phyloP scores from a whole-genome alignment of 306 rosid genomes.

The Lotus japonicus region DNA sequence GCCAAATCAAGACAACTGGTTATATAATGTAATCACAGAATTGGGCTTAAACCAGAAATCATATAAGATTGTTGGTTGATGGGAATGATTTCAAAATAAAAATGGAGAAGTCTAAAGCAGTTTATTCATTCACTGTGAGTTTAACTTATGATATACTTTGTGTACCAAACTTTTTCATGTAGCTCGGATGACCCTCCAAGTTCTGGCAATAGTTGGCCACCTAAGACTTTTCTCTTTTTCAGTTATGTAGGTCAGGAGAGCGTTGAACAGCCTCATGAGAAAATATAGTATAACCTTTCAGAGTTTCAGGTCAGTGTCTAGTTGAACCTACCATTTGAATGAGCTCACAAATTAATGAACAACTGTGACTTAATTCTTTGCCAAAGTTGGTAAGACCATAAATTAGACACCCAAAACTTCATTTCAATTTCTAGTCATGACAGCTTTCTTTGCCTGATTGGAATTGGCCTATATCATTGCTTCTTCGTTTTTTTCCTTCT shows the following conservation, averaged over 20 bases:
- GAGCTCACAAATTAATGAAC: neutral
- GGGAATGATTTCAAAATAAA: neutral
- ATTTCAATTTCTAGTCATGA: neutral
- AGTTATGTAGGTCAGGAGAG: constrained; percentile 23
- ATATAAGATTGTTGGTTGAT: neutral
- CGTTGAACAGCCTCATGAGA: constrained; percentile 28
- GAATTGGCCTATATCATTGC: neutral
- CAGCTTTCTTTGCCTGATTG: neutral
- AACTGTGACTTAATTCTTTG: constrained; percentile 15
- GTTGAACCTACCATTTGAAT: constrained; percentile 16
- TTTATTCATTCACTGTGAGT: constrained; percentile 14
- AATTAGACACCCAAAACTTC: neutral
- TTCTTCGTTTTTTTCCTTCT: neutral
- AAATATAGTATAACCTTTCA: neutral
- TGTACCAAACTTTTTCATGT: constrained; percentile 8
- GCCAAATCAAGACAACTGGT: neutral
- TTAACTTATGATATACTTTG: constrained; percentile 7
- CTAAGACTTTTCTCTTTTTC: neutral
- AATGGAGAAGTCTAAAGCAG: neutral
- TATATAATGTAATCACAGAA: neutral
- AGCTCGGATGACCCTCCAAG: neutral
- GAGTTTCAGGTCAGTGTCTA: neutral
- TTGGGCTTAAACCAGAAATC: neutral
- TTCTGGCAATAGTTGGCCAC: constrained; percentile 13
- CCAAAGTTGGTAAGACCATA: constrained; percentile 16